Percentiles rank a stretch among this genome's conserved stretches.
These are phyloP conservation scores for Alternaria conjuncta DNA, from an alignment of 2,329 filamentous ascomycete species.

Conservation along the genomic window DNA sequence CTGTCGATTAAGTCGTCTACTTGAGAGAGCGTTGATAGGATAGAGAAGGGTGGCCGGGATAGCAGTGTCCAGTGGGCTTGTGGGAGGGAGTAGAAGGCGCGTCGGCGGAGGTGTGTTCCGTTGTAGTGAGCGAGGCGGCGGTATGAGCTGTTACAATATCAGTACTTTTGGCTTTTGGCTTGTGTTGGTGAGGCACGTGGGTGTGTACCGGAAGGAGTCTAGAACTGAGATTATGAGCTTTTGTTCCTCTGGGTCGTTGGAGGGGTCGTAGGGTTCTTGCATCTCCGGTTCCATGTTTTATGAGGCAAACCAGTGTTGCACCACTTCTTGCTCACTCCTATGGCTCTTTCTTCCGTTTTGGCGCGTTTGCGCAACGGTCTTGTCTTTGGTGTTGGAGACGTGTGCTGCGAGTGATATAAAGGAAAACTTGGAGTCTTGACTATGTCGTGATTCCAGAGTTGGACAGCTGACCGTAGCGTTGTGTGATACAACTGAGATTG, in stretches of 20 bases:
- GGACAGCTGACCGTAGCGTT: not conserved
- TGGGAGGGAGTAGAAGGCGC: constrained; percentile 91
- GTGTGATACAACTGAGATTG: too few species aligned
- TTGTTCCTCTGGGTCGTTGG: constrained; percentile 79
- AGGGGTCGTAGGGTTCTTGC: constrained; percentile 68
- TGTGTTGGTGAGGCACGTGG: not conserved
- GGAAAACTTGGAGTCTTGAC: too few species aligned
- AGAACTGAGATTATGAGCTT: constrained; percentile 80
- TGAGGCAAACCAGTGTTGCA: not conserved
- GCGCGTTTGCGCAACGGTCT: not conserved
- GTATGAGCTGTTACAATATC: constrained; percentile 69
- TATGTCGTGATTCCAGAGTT: too few species aligned
- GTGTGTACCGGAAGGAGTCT: constrained; percentile 80
- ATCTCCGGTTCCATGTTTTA: constrained; percentile 52
- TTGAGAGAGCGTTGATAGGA: constrained; percentile 76
- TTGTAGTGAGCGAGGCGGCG: constrained; percentile 85
- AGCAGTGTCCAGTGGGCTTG: constrained; percentile 84
- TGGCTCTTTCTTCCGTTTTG: not conserved
- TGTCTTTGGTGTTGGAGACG: too few species aligned
- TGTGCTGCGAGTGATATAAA: too few species aligned
- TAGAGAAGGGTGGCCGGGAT: constrained; percentile 79
- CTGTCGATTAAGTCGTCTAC: constrained; percentile 87
- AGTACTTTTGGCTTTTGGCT: not conserved
- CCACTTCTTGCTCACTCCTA: not conserved
- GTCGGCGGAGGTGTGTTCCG: constrained; percentile 86